Evolutionary conservation across 2,329 filamentous ascomycete genomes (phyloP).

Genomic region (Fusarium sarcochroum): DNA sequence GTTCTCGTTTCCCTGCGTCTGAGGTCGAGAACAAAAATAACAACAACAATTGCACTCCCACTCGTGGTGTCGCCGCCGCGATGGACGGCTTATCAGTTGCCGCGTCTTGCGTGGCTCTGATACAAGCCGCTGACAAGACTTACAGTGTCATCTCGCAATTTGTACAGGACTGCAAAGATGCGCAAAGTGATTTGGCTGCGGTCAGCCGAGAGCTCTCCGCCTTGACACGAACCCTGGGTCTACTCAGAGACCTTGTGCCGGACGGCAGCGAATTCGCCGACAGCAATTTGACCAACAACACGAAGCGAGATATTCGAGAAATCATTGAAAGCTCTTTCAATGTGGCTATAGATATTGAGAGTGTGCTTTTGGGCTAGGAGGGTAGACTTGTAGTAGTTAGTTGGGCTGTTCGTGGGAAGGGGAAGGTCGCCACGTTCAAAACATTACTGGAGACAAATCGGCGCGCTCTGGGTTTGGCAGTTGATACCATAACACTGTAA

Average conservation of each 20-base stretch:
- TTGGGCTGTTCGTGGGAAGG: constrained; percentile 6
- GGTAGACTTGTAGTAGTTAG: background rate
- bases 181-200: background rate
- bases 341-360: background rate
- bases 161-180: background rate
- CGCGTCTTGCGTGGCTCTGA: constrained; percentile 14
- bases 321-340: constrained; percentile 3
- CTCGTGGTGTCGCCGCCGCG: background rate
- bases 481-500: constrained; percentile 19
- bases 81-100: constrained; percentile 19
- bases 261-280: background rate
- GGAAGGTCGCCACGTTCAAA: constrained; percentile 3
- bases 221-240: constrained; percentile 1
- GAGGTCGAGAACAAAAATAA: too few species aligned
- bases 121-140: constrained; percentile 8
- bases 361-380: background rate
- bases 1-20: too few species aligned
- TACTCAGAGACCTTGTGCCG: constrained; percentile 2
- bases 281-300: background rate
- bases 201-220: background rate
- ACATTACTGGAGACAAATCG: constrained; percentile 6
- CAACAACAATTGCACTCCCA: too few species aligned
- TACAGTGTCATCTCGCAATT: background rate
- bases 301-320: background rate
- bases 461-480: background rate